A percentile compares a stretch with the other conserved stretches of the same genome.
These are phyloP conservation scores for Lathyrus aphaca DNA, from an alignment of 306 rosid species.

Conservation along the genomic window DNA sequence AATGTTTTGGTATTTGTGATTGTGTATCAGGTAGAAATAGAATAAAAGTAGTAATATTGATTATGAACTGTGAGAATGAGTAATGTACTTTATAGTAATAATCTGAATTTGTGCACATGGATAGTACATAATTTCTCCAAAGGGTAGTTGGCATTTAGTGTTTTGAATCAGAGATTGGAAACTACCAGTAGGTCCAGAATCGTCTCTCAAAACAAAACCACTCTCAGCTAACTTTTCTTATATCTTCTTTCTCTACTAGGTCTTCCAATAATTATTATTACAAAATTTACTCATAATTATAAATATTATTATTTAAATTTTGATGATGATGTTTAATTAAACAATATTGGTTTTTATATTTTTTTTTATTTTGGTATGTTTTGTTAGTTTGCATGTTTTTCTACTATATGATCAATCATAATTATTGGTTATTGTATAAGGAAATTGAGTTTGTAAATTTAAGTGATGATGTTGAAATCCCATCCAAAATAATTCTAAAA, in stretches of 20 bases:
- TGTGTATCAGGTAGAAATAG: conserved; percentile 51
- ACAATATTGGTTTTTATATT: too few relatives aligned
- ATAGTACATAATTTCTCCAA: conserved; percentile 39
- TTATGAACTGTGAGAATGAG: conserved; percentile 38
- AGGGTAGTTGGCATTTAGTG: conserved; percentile 48
- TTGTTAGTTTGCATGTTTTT: too few relatives aligned
- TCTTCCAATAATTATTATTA: too few relatives aligned
- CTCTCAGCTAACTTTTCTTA: conserved; percentile 38
- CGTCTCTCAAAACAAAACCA: conserved; percentile 43
- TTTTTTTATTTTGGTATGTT: too few relatives aligned
- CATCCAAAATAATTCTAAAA: too few relatives aligned
- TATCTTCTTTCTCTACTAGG: not conserved
- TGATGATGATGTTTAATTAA: too few relatives aligned
- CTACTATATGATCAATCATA: too few relatives aligned
- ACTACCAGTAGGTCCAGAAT: conserved; percentile 40
- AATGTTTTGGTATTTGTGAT: conserved; percentile 12
- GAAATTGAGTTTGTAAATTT: too few relatives aligned
- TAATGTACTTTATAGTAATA: conserved; percentile 39
- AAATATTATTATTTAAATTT: too few relatives aligned
- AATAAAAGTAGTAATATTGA: conserved; percentile 36
- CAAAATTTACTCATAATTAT: too few relatives aligned
- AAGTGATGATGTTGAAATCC: too few relatives aligned
- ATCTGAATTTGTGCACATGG: conserved; percentile 51
- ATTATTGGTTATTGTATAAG: too few relatives aligned
- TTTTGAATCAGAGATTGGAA: conserved; percentile 46